Percentiles rank a stretch among this genome's conserved stretches.
phyloP scores from a whole-genome alignment of 2,329 filamentous ascomycete species.

The Apiospora arundinis region DNA sequence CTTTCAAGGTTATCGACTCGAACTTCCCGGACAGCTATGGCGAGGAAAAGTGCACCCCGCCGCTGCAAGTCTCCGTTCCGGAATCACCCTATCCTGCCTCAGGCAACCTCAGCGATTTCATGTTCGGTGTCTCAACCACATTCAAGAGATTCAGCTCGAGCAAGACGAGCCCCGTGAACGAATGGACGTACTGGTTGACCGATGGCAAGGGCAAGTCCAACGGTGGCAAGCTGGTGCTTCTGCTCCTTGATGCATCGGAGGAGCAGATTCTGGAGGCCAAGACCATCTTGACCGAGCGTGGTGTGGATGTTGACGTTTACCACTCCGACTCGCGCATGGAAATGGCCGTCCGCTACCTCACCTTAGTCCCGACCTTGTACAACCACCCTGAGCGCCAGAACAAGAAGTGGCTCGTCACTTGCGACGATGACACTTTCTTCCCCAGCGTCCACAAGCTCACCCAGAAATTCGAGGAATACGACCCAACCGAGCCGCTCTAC shows the following conservation, averaged over 20 bases:
- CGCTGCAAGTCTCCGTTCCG: conserved; percentile 58
- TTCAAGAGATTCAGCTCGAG: conserved; percentile 60
- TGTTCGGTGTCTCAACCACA: conserved; percentile 66
- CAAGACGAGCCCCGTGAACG: conserved; percentile 58
- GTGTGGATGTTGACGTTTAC: conserved; percentile 64
- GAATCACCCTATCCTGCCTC: conserved; percentile 56
- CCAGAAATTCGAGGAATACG: conserved; percentile 57
- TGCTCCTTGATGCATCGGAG: conserved; percentile 59
- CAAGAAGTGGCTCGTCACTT: conserved; percentile 67
- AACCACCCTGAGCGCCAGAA: conserved; percentile 53
- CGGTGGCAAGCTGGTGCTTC: conserved; percentile 61
- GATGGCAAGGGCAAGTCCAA: conserved; percentile 62
- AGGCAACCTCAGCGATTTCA: conserved; percentile 62
- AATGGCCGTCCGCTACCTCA: conserved; percentile 65
- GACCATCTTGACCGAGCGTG: conserved; percentile 52
- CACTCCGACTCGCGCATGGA: conserved; percentile 58
- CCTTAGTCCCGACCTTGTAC: conserved; percentile 60
- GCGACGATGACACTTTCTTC: conserved; percentile 72
- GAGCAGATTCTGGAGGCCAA: conserved; percentile 57
- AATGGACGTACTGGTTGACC: conserved; percentile 67
- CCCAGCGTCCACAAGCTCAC: conserved; percentile 62
- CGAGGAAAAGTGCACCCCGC: conserved; percentile 52
- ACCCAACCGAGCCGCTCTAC: conserved; percentile 60
- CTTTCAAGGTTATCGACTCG: conserved; percentile 56
- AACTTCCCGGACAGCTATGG: conserved; percentile 47